phyloP scores from a whole-genome alignment of 1,284 basidiomycete species.

The Rhodotorula sp. region DNA sequence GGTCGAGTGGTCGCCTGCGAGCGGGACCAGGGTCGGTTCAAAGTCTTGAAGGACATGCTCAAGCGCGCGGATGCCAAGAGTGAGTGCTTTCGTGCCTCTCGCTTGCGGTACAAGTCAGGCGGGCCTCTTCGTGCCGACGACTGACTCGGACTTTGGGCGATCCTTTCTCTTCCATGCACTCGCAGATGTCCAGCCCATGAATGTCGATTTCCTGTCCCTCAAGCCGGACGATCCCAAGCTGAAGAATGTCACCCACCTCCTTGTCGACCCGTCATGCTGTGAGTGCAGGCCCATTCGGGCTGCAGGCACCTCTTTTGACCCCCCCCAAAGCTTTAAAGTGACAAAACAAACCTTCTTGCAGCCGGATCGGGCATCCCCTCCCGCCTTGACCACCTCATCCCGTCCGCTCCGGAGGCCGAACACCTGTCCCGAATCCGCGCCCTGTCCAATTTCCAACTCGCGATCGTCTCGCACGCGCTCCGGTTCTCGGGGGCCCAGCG shows the following conservation, averaged over 20 bases:
- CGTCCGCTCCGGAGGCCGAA: slow-evolving; percentile 50
- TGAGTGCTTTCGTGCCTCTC: slow-evolving; percentile 12
- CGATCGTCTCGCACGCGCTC: slow-evolving; percentile 93
- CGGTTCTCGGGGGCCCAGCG: slow-evolving; percentile 66
- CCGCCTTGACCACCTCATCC: slow-evolving; percentile 47
- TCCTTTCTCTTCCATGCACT: no score
- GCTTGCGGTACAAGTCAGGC: no score
- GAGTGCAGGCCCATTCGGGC: slow-evolving; percentile 5
- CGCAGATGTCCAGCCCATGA: slow-evolving; percentile 63
- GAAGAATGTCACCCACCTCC: slow-evolving; percentile 71
- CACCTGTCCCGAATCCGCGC: slow-evolving; percentile 65
- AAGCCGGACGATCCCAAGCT: slow-evolving; percentile 65
- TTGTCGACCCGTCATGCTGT: slow-evolving; percentile 83
- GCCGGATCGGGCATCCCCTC: slow-evolving; percentile 47
- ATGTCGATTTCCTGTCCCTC: slow-evolving; percentile 73
- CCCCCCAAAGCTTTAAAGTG: background rate
- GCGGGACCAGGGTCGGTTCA: slow-evolving; percentile 71
- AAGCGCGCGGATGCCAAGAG: slow-evolving; percentile 70
- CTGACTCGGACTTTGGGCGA: no score
- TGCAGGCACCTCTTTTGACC: no score
- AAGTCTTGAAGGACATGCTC: slow-evolving; percentile 79
- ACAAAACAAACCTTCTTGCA: slow-evolving; percentile 4
- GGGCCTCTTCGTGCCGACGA: no score
- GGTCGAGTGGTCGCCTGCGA: slow-evolving; percentile 89
- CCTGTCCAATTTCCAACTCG: slow-evolving; percentile 81